Percentiles rank a stretch among this genome's conserved stretches.
Conservation (phyloP, 371 early-diverging fungal genomes). For the Umbelopsis sp. region DNA sequence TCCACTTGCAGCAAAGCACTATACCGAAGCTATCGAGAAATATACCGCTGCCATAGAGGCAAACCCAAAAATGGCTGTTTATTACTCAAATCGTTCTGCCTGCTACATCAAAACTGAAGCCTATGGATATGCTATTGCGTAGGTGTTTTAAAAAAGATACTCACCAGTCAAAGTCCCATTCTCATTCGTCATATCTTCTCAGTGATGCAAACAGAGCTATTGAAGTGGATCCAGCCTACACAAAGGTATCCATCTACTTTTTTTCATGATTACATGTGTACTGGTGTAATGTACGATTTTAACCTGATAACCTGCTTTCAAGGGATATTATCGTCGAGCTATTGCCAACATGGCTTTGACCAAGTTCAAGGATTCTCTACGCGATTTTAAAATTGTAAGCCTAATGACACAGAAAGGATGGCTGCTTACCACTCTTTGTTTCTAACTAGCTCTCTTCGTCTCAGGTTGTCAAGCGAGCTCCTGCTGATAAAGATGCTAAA, state of each 20-base stretch:
- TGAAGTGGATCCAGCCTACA: slow-evolving; percentile 78
- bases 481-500: slow-evolving; percentile 72
- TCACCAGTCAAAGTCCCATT: not conserved
- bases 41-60: slow-evolving; percentile 84
- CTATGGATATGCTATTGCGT: slow-evolving; percentile 88
- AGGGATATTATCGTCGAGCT: slow-evolving; percentile 90
- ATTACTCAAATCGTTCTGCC: slow-evolving; percentile 92
- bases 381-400: slow-evolving; percentile 78
- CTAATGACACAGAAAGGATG: too few relatives aligned
- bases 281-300: not conserved
- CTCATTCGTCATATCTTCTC: slow-evolving; percentile 14
- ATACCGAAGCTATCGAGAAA: slow-evolving; percentile 80
- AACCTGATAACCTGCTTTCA: not conserved
- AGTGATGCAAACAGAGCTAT: slow-evolving; percentile 90
- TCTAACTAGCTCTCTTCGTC: not conserved
- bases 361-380: slow-evolving; percentile 81
- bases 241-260: slow-evolving; percentile 62
- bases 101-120: slow-evolving; percentile 87
- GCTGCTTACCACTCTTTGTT: not conserved
- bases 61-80: slow-evolving; percentile 83
- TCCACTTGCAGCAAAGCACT: slow-evolving; percentile 63
- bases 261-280: not conserved
- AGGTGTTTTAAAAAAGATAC: slow-evolving; percentile 24
- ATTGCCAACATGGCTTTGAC: slow-evolving; percentile 86
- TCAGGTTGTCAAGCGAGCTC: slow-evolving; percentile 65